Base-by-base conservation (phyloP, 1,139 yeast species). In the Candida sanyaensis region DNA sequence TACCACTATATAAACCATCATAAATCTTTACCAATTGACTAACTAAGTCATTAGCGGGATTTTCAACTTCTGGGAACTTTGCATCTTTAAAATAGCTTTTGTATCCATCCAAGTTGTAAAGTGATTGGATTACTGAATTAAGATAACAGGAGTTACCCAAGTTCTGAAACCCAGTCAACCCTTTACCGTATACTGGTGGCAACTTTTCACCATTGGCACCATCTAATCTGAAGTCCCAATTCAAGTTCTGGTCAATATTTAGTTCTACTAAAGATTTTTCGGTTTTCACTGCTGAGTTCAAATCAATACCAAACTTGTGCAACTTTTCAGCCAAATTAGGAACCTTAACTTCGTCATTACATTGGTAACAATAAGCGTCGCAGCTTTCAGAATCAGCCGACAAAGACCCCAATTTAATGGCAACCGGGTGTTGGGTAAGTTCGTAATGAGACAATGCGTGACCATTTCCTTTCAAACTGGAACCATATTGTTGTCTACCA, bases 61-160 rank as follows among this genome's bases (percentile, higher is more conserved):
- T 80, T 1, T 72, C 62, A 12, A 65, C 61, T 38, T 60, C 12
- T 13, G 32, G 69, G 66, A 51, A 72, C 5, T 63, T 52, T 41
- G 64, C 57, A 2, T 58, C 38, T 43, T 56, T 39, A 56, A 70
- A 68, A 65, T 68, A 59, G 26, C 60, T 74, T 66, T 58, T 50
- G 57, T 87, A 86, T 7, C 59, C 52, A 0, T 57, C 50, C 37
- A 69, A 57, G 41, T 67, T 63, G 55, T 69, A 75, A 47, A 93
- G 68, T 3, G 84, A 75, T 64, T 93, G 99, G 4, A 90, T 54
- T 0, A 85, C 92, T 1, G 96, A 86, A 44, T 92, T 88, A 53
- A 93, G 59, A 63, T 93, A 93, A 66, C 99, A 93, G 0, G 97
- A 87, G 60, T 93, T 93, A 3, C 99, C 99, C 54, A 93, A 69